These are phyloP conservation scores for Blepharisma undulans DNA, from an alignment of 169 alveolate species.

Conservation along the genomic window DNA sequence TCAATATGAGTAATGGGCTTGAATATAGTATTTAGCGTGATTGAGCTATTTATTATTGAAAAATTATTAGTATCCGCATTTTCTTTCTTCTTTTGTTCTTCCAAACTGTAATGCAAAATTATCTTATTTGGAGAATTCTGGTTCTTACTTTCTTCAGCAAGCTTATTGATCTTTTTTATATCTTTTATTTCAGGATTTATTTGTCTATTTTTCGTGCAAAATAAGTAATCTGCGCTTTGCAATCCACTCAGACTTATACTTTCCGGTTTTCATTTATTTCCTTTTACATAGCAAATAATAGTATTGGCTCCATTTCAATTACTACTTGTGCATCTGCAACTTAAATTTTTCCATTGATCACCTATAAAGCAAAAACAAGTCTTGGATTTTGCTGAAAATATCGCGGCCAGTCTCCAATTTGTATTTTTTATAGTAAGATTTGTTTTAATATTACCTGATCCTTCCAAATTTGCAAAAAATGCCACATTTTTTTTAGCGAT, in stretches of 20 bases:
- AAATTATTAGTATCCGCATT: no score
- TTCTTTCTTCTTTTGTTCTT: no score
- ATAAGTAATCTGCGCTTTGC: not conserved
- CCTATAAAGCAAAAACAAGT: not conserved
- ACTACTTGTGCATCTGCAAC: not conserved
- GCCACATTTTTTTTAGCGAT: not conserved
- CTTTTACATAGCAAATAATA: not conserved
- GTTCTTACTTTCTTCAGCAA: no score
- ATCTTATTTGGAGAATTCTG: no score
- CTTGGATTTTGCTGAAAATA: not conserved
- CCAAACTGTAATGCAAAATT: no score
- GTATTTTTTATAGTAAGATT: not conserved
- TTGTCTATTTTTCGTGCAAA: not conserved
- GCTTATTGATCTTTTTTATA: no score
- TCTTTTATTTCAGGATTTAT: not conserved
- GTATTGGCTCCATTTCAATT: not conserved
- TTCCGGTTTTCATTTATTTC: not conserved
- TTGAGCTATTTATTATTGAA: no score
- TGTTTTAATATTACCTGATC: not conserved
- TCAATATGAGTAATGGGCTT: not conserved
- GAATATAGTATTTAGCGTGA: no score
- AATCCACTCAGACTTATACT: not conserved
- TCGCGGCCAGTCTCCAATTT: not conserved
- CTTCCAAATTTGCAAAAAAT: not conserved
- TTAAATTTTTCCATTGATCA: not conserved